Evolutionary conservation across 139 green algal species (phyloP), one percentile per base, ranked within the genome.

Genomic region (Picochlorum sp.): DNA sequence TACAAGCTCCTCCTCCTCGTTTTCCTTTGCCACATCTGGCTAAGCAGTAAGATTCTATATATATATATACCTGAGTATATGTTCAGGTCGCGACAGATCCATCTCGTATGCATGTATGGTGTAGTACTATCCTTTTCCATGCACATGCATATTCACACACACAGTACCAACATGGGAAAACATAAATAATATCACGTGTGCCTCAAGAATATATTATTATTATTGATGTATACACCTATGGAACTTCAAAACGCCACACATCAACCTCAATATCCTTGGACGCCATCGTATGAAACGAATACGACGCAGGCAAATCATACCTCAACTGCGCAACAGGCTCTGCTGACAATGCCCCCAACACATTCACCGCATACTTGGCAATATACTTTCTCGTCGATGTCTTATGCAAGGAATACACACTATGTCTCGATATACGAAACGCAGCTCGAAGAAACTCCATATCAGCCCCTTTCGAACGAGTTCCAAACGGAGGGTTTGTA

Each of bases 401-500:
- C 72, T 97, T 97, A 77, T 98, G 89, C 47, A 97, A 75, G 0
- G 85, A 95, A 71, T 96, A 97, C n/a, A 97, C 67, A 4, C 82
- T 63, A 28, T 49, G 45, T 41, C 45, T 38, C 7, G 67, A 55
- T 4, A 84, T 65, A 23, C 55, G 23, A 62, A 92, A 85, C 9
- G 88, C 92, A 23, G 77, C 72, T 6, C 68, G 14, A 30, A 97
- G 68, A 49, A 97, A 97, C n/a, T 81, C 77, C 67, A 92, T 78
- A 74, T 97, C 92, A 2, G 85, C 92, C 0, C 92, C 90, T 67
- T 94, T 92, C 3, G 50, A 54, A 4, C 82, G 70, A 8, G 92
- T 96, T 8, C 92, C 92, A 81, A 98, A 98, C 3, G 92, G 92
- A 7, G 92, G 90, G 75, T 97, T 98, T 78, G 87, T 97, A 38